phyloP scores from a whole-genome alignment of 2,329 filamentous ascomycete genomes.

The Pseudogymnoascus sp. region DNA sequence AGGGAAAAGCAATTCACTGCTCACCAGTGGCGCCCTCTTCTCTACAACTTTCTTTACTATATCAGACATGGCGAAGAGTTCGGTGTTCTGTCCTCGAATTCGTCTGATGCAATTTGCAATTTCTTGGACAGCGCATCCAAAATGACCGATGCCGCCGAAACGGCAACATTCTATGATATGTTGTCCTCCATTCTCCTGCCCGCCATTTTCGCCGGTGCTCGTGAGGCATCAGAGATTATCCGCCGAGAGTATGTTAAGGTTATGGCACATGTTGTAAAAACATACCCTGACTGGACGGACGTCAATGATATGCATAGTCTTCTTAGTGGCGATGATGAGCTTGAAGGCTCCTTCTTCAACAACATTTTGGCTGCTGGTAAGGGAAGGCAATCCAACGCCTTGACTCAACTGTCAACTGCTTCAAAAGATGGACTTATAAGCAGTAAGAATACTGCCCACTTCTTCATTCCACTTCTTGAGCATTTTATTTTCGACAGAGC shows the following conservation, averaged over 20 bases:
- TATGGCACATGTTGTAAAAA: conserved; percentile 67
- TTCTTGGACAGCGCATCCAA: conserved; percentile 60
- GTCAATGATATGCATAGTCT: conserved; percentile 68
- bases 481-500: conserved; percentile 84
- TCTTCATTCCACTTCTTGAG: conserved; percentile 86
- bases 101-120: conserved; percentile 69
- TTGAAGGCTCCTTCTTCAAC: conserved; percentile 71
- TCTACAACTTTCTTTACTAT: conserved; percentile 85
- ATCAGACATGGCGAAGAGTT: conserved; percentile 83
- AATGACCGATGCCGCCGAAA: conserved; percentile 33
- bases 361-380: conserved; percentile 88
- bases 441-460: conserved; percentile 71
- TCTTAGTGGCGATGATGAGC: conserved; percentile 53
- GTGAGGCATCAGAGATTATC: conserved; percentile 74
- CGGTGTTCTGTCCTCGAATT: conserved; percentile 70
- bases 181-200: conserved; percentile 62
- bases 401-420: conserved; percentile 66
- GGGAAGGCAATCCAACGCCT: conserved; percentile 73
- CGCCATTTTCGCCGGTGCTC: conserved; percentile 66
- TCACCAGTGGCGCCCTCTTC: conserved; percentile 75
- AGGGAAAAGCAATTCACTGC: conserved; percentile 52
- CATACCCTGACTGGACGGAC: conserved; percentile 59
- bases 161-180: conserved; percentile 46
- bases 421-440: conserved; percentile 57
- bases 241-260: conserved; percentile 74